A percentile compares a stretch with the other conserved stretches of the same genome.
Evolutionary conservation across 176 grass and related monocot species (phyloP).

Genomic region (bread wheat (Triticum aestivum)): DNA sequence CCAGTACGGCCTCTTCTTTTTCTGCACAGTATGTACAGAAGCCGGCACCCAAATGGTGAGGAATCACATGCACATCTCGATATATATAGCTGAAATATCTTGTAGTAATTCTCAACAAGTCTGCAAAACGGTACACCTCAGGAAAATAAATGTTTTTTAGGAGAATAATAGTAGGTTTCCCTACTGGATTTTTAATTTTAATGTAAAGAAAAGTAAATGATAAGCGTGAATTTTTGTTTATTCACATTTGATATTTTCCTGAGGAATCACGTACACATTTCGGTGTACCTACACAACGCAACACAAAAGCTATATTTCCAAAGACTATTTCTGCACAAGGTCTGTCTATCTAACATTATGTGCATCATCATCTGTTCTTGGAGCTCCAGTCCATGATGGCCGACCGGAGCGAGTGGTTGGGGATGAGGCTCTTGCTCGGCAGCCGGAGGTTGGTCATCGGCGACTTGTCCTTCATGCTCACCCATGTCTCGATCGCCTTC

Average conservation of each 20-base stretch:
- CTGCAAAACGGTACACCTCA: too few species aligned
- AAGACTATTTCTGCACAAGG: not conserved
- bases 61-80: too few species aligned
- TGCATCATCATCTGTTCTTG: constrained; percentile 17
- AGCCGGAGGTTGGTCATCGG: constrained; percentile 77
- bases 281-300: not conserved
- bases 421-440: constrained; percentile 60
- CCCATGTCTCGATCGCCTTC: constrained; percentile 74
- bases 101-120: too few species aligned
- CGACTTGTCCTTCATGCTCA: constrained; percentile 66
- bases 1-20: too few species aligned
- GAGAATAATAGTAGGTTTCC: too few species aligned
- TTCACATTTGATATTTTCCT: not conserved
- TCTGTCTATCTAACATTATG: not conserved
- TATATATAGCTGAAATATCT: too few species aligned
- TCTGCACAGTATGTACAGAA: too few species aligned
- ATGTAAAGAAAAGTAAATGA: too few species aligned
- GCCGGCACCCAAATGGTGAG: too few species aligned
- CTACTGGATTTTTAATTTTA: too few species aligned
- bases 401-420: constrained; percentile 78
- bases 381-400: constrained; percentile 79
- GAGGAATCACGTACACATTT: not conserved
- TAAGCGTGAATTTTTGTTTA: not conserved
- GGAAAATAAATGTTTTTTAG: too few species aligned
- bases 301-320: not conserved